Evolutionary conservation across 371 early-diverging fungal species (phyloP), one percentile per base, ranked within the genome.

Genomic region (Lichtheimia ornata): DNA sequence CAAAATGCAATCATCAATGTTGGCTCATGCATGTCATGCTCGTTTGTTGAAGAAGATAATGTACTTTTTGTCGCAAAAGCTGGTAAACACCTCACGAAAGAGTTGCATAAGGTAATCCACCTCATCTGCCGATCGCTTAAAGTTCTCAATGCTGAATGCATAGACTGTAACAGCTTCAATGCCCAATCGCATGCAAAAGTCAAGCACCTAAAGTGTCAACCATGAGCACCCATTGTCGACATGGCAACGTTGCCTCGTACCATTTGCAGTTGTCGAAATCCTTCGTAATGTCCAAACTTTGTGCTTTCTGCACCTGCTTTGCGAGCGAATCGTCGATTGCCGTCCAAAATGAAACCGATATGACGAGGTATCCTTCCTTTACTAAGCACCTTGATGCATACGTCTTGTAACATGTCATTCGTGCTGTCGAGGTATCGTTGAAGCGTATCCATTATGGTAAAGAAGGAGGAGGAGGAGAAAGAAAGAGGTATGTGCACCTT

Each of bases 61-160:
- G 51, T 76, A 91, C 94, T 88, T 88, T 64, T 92, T 77, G 2
- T 76, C 83, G 43, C 85, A 88, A 61, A 93, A 87, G 56, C 81
- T 84, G 35, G 84, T 75, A 64, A 97, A 88, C 53, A 93, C 93
- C 14, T 86, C 83, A 60, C 84, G 81, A 49, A 93, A 88, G 15
- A 99, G 66, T 14, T 87, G 76, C 96, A 99, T 97, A 59, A 99
- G 70, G 35, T 85, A 83, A 12, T 91, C 84, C 13, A 99, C 95
- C 76, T 99, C 99, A 18, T 90, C 92, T 42, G 85, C 70, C 28
- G 94, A 84, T 51, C 99, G 85, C 66, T 90, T 92, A 68, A 98
- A 99, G 81, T 99, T 99, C 58, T 98, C 98, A 47, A 97, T 92
- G 66, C 94, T 93, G 77, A 99, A 99, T 7, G 98, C 99, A 81